Conservation (phyloP, 768 basidiomycete species). For the Boletus insuetus region DNA sequence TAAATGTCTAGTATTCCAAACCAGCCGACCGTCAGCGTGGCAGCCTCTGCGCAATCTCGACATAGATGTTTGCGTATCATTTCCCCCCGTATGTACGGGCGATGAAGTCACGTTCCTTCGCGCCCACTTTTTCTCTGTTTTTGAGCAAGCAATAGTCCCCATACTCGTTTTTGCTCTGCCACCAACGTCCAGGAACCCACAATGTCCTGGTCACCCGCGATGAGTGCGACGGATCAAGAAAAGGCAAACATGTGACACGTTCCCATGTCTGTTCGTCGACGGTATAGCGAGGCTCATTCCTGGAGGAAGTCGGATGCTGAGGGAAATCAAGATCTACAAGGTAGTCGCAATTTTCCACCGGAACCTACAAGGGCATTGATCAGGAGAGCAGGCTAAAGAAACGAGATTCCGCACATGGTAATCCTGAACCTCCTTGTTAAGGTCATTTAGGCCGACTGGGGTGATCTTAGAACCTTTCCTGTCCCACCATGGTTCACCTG, state of each 20-base stretch:
- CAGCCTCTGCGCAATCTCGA: constrained; percentile 17
- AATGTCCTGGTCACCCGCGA: constrained; percentile 69
- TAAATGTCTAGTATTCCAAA: constrained; percentile 22
- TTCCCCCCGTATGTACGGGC: constrained; percentile 4
- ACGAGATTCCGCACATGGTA: constrained; percentile 63
- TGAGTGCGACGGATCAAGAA: constrained; percentile 81
- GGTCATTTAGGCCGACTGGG: constrained; percentile 76
- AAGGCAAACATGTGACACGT: constrained; percentile 72
- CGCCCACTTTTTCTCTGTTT: constrained; percentile 42
- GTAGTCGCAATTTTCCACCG: constrained; percentile 77
- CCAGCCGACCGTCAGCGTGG: constrained; percentile 6
- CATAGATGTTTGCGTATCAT: constrained; percentile 6
- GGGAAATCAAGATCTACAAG: constrained; percentile 91
- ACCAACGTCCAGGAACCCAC: constrained; percentile 72
- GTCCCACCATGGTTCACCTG: constrained; percentile 30
- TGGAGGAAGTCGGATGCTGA: constrained; percentile 49
- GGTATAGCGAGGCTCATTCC: constrained; percentile 79
- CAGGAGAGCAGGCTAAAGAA: not conserved
- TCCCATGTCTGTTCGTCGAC: constrained; percentile 71
- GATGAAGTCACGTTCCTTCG: constrained; percentile 25
- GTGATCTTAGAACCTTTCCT: constrained; percentile 59
- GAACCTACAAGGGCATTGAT: constrained; percentile 46
- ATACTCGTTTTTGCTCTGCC: constrained; percentile 69
- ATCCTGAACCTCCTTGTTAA: constrained; percentile 74
- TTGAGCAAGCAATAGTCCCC: constrained; percentile 91